Percentiles rank a stretch among this genome's conserved stretches.
These are phyloP conservation scores for Kwoniella dendrophila DNA, from an alignment of 768 basidiomycete species.

Conservation along the genomic window DNA sequence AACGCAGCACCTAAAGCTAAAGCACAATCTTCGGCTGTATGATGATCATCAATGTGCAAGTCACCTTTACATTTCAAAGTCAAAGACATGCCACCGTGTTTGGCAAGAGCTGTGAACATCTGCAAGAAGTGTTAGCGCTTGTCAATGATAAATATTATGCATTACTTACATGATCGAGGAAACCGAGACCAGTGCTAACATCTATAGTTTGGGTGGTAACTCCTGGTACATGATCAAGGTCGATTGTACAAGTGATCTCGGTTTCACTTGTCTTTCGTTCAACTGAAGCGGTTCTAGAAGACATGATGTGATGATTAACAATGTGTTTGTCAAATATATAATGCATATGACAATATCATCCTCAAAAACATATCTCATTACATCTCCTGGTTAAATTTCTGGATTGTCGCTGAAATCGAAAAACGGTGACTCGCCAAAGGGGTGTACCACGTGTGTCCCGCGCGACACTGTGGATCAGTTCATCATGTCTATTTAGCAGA, in stretches of 20 bases:
- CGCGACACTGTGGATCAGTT: no score
- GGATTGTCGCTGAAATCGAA: not conserved
- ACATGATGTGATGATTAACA: not conserved
- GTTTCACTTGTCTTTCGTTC: slow-evolving; percentile 90
- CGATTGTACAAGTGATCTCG: slow-evolving; percentile 75
- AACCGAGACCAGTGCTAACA: slow-evolving; percentile 94
- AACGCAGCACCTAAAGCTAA: slow-evolving; percentile 67
- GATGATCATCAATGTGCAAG: slow-evolving; percentile 97
- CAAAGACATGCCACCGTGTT: slow-evolving; percentile 92
- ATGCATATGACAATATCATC: not conserved
- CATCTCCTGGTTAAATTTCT: no score
- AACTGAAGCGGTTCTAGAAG: slow-evolving; percentile 59
- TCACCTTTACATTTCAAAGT: slow-evolving; percentile 91
- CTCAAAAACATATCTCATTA: no score
- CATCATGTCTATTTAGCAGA: no score
- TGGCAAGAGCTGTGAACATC: slow-evolving; percentile 98
- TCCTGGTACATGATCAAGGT: slow-evolving; percentile 74
- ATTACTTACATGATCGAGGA: slow-evolving; percentile 83
- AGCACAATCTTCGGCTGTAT: slow-evolving; percentile 87
- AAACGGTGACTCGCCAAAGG: not conserved
- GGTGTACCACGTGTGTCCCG: not conserved
- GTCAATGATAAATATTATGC: not conserved
- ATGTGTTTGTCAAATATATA: not conserved
- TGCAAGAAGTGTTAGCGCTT: slow-evolving; percentile 53
- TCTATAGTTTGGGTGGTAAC: slow-evolving; percentile 74